These are phyloP conservation scores for Cymbopogon citratus DNA, from an alignment of 176 grass and related monocot genomes.

Conservation along the genomic window DNA sequence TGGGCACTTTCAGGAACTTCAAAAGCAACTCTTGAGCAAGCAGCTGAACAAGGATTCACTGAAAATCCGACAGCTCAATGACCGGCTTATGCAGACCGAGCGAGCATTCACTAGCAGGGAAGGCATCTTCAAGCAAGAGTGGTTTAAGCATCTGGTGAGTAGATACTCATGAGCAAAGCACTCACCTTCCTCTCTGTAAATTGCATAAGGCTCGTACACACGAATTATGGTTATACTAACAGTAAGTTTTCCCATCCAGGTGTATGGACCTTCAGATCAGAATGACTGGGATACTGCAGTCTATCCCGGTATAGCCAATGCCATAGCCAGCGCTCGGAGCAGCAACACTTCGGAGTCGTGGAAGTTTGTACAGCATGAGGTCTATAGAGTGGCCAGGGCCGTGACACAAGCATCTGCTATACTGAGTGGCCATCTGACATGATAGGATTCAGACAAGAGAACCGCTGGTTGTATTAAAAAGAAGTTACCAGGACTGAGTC, in stretches of 20 bases:
- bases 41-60: slow-evolving; percentile 47
- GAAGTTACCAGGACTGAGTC: no score
- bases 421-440: slow-evolving; percentile 63
- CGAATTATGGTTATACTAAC: neutral
- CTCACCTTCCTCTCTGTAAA: neutral
- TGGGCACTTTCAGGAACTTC: slow-evolving; percentile 38
- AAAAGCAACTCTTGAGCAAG: slow-evolving; percentile 25
- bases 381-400: slow-evolving; percentile 67
- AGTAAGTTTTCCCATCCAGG: neutral
- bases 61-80: slow-evolving; percentile 69
- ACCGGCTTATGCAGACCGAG: slow-evolving; percentile 74
- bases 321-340: slow-evolving; percentile 54
- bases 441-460: slow-evolving; percentile 7
- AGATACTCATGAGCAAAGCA: neutral
- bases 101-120: slow-evolving; percentile 74
- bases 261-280: slow-evolving; percentile 59
- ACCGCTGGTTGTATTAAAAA: no score
- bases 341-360: slow-evolving; percentile 53
- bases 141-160: slow-evolving; percentile 87
- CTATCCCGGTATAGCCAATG: slow-evolving; percentile 54
- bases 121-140: slow-evolving; percentile 51
- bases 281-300: slow-evolving; percentile 65
- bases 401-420: slow-evolving; percentile 60
- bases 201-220: neutral
- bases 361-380: slow-evolving; percentile 69